Percentiles rank a stretch among this genome's conserved stretches.
These are phyloP conservation scores for Earliella scabrosa DNA, from an alignment of 1,284 basidiomycete genomes.

Conservation along the genomic window DNA sequence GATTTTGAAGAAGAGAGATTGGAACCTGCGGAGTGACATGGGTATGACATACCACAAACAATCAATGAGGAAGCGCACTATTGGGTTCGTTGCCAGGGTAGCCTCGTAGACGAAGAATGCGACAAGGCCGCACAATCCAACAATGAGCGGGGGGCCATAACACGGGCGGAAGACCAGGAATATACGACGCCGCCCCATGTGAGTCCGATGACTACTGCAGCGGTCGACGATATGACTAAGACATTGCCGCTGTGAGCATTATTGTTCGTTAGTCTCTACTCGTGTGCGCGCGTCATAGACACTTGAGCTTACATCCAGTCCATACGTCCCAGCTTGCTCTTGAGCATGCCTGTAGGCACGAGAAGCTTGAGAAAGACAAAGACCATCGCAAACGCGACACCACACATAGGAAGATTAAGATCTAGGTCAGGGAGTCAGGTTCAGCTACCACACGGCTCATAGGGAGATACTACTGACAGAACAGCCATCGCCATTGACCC, in stretches of 20 bases:
- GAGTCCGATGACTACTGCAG: conserved; percentile 8
- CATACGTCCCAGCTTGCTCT: conserved; percentile 11
- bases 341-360: conserved; percentile 5
- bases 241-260: conserved; percentile 5
- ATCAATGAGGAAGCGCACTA: conserved; percentile 1
- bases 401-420: conserved; percentile 21
- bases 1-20: conserved; percentile 29
- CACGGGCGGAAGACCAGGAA: conserved; percentile 12
- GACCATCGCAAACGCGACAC: conserved; percentile 12
- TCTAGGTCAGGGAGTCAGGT: neutral
- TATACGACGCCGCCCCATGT: conserved; percentile 19
- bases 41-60: too few species aligned
- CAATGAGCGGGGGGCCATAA: conserved; percentile 17
- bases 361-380: conserved; percentile 13
- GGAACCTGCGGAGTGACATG: neutral
- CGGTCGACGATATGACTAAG: conserved; percentile 14
- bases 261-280: too few species aligned
- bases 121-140: conserved; percentile 8
- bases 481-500: conserved; percentile 29
- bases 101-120: conserved; percentile 16
- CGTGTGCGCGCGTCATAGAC: too few species aligned
- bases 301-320: conserved; percentile 26
- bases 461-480: conserved; percentile 17
- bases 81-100: neutral
- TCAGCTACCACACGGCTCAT: neutral